phyloP scores from a whole-genome alignment of 306 rosid species.

The Castanospermum australe region DNA sequence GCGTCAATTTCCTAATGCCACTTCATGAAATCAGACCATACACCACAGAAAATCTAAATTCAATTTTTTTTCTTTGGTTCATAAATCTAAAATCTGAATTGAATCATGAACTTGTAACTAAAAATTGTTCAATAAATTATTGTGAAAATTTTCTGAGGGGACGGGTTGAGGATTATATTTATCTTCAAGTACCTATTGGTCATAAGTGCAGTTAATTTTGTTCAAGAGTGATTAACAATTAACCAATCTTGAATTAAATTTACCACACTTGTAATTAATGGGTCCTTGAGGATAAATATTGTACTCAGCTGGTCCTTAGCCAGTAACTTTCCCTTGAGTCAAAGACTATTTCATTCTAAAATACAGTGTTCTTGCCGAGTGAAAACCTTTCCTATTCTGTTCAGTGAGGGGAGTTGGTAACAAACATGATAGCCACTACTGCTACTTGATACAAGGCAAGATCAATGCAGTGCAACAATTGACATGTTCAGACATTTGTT shows the following conservation, averaged over 20 bases:
- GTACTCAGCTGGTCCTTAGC: not conserved
- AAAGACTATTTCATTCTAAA: not conserved
- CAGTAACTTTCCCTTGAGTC: not conserved
- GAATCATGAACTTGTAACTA: not conserved
- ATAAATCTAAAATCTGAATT: not conserved
- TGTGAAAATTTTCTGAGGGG: not conserved
- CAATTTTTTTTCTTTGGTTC: too few relatives aligned
- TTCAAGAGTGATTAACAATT: too few relatives aligned
- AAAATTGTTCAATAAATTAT: conserved; percentile 2
- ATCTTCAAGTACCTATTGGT: too few relatives aligned
- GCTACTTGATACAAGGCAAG: not conserved
- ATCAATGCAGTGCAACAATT: not conserved
- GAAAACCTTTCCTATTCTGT: not conserved
- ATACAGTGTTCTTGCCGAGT: not conserved
- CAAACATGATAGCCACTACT: not conserved
- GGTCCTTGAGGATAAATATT: not conserved
- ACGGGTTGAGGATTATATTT: not conserved
- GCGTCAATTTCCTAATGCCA: not conserved
- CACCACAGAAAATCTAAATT: not conserved
- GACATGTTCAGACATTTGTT: not conserved
- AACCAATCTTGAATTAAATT: too few relatives aligned
- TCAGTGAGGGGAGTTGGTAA: not conserved
- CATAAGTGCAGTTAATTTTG: too few relatives aligned
- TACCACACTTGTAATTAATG: not conserved
- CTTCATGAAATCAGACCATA: not conserved